phyloP scores from a whole-genome alignment of 1,284 basidiomycete species.

The Coniophora puteana region DNA sequence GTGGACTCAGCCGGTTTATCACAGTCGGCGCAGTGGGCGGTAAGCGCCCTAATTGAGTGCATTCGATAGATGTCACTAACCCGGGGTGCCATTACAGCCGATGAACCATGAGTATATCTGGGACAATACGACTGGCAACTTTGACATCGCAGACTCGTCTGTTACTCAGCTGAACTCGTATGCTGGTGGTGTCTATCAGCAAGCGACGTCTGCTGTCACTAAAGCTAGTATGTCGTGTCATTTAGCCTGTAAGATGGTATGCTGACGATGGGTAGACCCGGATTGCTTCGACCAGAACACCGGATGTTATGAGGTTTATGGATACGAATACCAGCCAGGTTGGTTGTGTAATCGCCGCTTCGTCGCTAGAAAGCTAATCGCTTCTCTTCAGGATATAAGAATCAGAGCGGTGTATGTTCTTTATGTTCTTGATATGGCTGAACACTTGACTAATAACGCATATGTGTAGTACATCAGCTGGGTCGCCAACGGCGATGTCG shows the following conservation, averaged over 20 bases:
- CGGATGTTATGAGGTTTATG: conserved; percentile 44
- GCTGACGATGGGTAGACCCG: conserved; percentile 40
- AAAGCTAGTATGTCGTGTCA: conserved; percentile 27
- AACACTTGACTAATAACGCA: conserved; percentile 12
- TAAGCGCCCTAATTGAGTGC: conserved; percentile 21
- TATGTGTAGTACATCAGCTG: conserved; percentile 70
- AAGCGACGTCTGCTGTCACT: conserved; percentile 59
- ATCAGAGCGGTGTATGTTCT: conserved; percentile 22
- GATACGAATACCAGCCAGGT: conserved; percentile 50
- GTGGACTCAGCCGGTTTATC: too few relatives aligned
- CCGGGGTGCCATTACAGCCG: conserved; percentile 16
- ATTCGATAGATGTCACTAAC: neutral
- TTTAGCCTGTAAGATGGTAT: conserved; percentile 35
- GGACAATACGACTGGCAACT: conserved; percentile 39
- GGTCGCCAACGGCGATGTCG: conserved; percentile 59
- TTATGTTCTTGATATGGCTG: conserved; percentile 19
- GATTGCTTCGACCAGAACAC: conserved; percentile 26
- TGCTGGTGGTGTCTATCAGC: conserved; percentile 49
- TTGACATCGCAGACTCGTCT: conserved; percentile 37
- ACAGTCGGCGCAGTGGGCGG: conserved; percentile 44
- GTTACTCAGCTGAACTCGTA: conserved; percentile 42
- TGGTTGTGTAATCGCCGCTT: too few relatives aligned
- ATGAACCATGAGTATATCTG: conserved; percentile 30
- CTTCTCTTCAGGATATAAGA: conserved; percentile 17
- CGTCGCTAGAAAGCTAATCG: too few relatives aligned